Base-by-base conservation (phyloP, 2,329 filamentous ascomycete genomes). In the Cercospora sp. region DNA sequence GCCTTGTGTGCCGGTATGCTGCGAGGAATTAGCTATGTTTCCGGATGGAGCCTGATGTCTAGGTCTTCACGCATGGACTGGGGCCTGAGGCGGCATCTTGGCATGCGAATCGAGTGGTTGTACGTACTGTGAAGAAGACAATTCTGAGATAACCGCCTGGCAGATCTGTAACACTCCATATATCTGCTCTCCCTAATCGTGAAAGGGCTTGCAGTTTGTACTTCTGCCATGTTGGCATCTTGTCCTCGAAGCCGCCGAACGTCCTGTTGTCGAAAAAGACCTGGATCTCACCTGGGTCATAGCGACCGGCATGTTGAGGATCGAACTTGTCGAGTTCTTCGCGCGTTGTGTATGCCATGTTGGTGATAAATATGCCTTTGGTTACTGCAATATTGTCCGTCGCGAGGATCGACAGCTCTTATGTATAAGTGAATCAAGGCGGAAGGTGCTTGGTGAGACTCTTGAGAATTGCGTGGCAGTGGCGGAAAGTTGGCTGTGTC, bases 241-340 rank as follows among this genome's bases (percentile, higher is more conserved):
- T 66, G 67, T 77, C 75, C 10, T 76, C 69, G 30, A 69, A 68
- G 18, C 69, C 63, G 23, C 69, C 66, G 57, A 70, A 72, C 45
- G 71, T 69, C 55, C 77, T 70, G 67, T 74, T 71, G 66, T 78
- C 77, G 71, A 75, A 78, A 65, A 77, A 75, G 55, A 78, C 75
- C 26, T 75, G 69, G 28, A 78, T 69, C 31, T 71, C 68, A 51
- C 77, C 77, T 3, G 75, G 74, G 59, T 78, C 72, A 63, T 77
- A 73, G 28, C 48, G 67, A n/a, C 74, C 75, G 9, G 72, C 69
- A 40, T 63, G 71, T 16, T 71, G 68, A 16, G 73, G 68, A 28
- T 75, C 69, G 67, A 76, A 77, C 7, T 63, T 63, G 58, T 71
- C 70, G 30, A 75, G 73, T 40, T 70, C 58, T 16, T 64, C 62